Conservation (phyloP, 768 basidiomycete species). For the Dentipellis fragilis region DNA sequence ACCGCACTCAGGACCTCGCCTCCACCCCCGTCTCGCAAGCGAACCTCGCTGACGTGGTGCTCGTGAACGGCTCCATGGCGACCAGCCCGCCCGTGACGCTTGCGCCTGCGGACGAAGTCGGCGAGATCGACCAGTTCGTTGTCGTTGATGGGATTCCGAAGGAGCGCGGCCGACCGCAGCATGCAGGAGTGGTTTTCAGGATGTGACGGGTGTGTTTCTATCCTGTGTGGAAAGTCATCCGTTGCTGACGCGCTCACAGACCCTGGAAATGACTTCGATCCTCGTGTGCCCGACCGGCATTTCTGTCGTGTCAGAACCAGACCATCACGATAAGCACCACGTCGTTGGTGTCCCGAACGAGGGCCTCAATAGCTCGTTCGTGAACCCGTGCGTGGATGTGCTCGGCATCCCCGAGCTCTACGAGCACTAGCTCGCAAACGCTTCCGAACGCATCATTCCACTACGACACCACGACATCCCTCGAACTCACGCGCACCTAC, state of each 20-base stretch:
- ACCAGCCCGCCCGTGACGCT: slow-evolving; percentile 14
- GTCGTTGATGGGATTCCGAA: slow-evolving; percentile 2
- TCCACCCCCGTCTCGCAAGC: neutral
- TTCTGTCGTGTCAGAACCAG: slow-evolving; percentile 24
- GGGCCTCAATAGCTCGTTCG: slow-evolving; percentile 24
- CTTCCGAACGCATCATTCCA: slow-evolving; percentile 22
- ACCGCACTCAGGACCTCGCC: neutral
- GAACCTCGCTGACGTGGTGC: neutral
- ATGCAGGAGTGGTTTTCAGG: neutral
- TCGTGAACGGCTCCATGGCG: slow-evolving; percentile 10
- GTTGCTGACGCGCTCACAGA: slow-evolving; percentile 15
- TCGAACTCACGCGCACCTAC: slow-evolving; percentile 23
- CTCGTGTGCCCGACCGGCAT: slow-evolving; percentile 21
- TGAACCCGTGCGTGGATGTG: slow-evolving; percentile 19
- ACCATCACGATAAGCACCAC: slow-evolving; percentile 26
- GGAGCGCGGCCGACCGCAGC: neutral
- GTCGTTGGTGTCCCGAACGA: slow-evolving; percentile 23
- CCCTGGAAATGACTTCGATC: slow-evolving; percentile 20
- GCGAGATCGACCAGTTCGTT: slow-evolving; percentile 17
- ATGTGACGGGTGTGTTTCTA: no score
- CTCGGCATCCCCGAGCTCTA: slow-evolving; percentile 21
- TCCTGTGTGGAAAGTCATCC: no score
- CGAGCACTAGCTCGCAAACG: slow-evolving; percentile 17
- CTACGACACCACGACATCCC: slow-evolving; percentile 26
- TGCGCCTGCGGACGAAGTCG: slow-evolving; percentile 12